Evolutionary conservation across 148 eudicot species (phyloP), one percentile per base, ranked within the genome.

Genomic region (Spergularia bocconei): DNA sequence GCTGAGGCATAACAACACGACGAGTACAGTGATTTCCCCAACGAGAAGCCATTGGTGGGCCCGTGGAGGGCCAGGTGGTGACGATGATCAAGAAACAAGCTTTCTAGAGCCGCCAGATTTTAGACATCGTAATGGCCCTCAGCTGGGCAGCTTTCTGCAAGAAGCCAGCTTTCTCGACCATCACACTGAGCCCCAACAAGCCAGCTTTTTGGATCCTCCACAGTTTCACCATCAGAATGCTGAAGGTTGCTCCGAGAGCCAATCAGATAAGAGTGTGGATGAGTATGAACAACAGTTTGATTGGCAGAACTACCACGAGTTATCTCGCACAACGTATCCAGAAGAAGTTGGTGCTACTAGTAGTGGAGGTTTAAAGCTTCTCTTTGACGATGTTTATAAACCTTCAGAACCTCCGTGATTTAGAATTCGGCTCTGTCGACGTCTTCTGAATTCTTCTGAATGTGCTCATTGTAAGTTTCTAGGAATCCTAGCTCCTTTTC

Each of bases 361-460:
- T 23, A 80, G 64, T 13, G 90, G 86, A 13, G 89, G 79, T 56
- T 86, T 90, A 17, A 83, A 82, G 84, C 97, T 90, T 63, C 93
- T 87, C 59, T 93, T 93, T 62, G 98, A 82, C 69, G 96, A 88
- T 79, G 85, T 91, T 11, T 90, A 84, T 70, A 78, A 74, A 69
- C 84, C 81, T 63, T 53, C 82, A 4, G 87, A n/a, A n/a, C n/a
- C n/a, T n/a, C n/a, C n/a, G n/a, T n/a, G n/a, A n/a, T n/a, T n/a
- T n/a, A n/a, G n/a, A n/a, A n/a, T n/a, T n/a, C n/a, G n/a, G n/a
- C n/a, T n/a, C n/a, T n/a, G n/a, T n/a, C n/a, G n/a, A n/a, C n/a
- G n/a, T n/a, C n/a, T n/a, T n/a, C n/a, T n/a, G n/a, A n/a, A n/a
- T n/a, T n/a, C n/a, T n/a, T n/a, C n/a, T n/a, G n/a, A n/a, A n/a